Evolutionary conservation across 108 stramenopile species (phyloP).

Genomic region (Aureococcus anophagefferens): DNA sequence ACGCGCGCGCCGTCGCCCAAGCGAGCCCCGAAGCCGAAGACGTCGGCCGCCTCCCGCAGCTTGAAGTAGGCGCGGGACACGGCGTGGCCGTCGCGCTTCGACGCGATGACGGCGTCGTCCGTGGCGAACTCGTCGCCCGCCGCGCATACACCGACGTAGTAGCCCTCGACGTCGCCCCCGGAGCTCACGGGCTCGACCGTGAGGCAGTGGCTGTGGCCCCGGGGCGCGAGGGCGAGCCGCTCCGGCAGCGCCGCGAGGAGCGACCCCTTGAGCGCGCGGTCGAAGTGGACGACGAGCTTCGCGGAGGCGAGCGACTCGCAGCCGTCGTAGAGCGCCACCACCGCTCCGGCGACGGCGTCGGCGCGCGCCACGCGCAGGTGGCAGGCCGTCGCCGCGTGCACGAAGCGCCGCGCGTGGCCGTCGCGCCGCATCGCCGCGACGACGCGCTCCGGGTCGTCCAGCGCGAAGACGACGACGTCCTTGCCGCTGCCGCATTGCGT

Average conservation of each 20-base stretch:
- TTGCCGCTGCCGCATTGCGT: background rate
- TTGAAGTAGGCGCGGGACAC: background rate
- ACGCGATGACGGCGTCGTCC: background rate
- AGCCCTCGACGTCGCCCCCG: background rate
- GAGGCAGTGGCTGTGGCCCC: background rate
- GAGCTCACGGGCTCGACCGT: background rate
- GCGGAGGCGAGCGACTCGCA: background rate
- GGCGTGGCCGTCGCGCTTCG: background rate
- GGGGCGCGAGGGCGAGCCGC: background rate
- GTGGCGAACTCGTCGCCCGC: background rate
- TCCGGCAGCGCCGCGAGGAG: background rate
- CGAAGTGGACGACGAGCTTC: background rate
- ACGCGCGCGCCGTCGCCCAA: background rate
- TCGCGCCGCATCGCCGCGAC: background rate
- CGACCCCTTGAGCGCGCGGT: background rate
- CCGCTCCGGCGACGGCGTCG: background rate
- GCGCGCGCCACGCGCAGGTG: background rate
- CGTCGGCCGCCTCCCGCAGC: background rate
- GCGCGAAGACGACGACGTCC: background rate
- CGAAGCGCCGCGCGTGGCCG: background rate
- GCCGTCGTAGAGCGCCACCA: background rate
- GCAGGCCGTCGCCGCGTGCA: background rate
- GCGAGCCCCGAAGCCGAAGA: too few relatives aligned
- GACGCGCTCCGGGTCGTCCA: background rate
- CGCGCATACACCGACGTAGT: background rate